phyloP scores from a whole-genome alignment of 2,329 filamentous ascomycete genomes.

The Aureobasidium musti region DNA sequence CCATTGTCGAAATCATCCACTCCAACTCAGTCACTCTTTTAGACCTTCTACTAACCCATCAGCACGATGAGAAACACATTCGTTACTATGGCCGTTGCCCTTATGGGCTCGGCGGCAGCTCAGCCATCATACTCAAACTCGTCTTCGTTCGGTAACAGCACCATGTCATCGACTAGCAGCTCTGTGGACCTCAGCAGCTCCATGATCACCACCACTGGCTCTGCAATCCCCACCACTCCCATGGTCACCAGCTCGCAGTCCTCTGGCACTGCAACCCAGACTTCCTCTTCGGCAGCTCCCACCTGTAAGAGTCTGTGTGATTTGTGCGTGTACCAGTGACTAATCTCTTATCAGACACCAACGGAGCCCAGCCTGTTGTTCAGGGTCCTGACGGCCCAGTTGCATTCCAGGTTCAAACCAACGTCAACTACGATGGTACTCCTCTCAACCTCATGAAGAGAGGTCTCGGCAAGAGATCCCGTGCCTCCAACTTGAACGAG shows the following conservation, averaged over 20 bases:
- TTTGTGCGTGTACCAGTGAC: not conserved
- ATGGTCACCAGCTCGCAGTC: not conserved
- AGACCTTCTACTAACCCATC: conserved; percentile 10
- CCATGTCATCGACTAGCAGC: not conserved
- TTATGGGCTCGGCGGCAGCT: conserved; percentile 1
- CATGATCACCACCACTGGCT: not conserved
- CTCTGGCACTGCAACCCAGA: not conserved
- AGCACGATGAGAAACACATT: conserved; percentile 11
- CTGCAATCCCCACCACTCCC: not conserved
- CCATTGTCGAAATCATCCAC: conserved; percentile 5
- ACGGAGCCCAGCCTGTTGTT: not conserved
- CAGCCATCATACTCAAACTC: conserved; percentile 7
- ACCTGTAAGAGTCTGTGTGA: not conserved
- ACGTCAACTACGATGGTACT: not conserved
- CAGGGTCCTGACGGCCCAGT: not conserved
- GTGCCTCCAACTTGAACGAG: not conserved
- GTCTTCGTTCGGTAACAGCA: conserved; percentile 10
- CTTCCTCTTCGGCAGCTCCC: conserved; percentile 1
- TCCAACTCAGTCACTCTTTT: conserved; percentile 27
- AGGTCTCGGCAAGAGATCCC: not conserved
- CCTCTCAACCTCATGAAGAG: not conserved
- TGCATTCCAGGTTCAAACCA: not conserved
- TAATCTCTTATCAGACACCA: not conserved
- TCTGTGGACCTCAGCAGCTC: not conserved
- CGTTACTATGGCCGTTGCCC: conserved; percentile 8